Percentiles rank a stretch among this genome's conserved stretches.
phyloP scores from a whole-genome alignment of 306 rosid species.

The Sophora flavescens region DNA sequence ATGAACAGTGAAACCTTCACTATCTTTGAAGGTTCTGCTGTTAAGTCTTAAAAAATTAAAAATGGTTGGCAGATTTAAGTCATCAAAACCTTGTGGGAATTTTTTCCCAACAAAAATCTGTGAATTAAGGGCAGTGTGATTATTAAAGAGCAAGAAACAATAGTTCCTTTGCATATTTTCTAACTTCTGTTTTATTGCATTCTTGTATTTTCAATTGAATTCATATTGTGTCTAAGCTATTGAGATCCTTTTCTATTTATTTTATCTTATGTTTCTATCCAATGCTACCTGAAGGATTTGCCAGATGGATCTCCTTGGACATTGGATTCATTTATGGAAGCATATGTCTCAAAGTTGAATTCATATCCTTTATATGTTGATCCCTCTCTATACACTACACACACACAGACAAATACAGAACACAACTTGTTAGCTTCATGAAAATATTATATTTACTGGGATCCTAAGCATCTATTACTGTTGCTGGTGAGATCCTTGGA shows the following conservation, averaged over 20 bases:
- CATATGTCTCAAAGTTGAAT: slow-evolving; percentile 70
- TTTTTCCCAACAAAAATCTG: background rate
- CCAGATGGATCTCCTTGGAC: slow-evolving; percentile 78
- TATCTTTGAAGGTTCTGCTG: background rate
- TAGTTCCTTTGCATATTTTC: no score
- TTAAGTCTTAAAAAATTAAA: no score
- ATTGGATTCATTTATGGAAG: slow-evolving; percentile 64
- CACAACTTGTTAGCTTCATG: background rate
- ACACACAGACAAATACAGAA: background rate
- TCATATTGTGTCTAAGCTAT: background rate
- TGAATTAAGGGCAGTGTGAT: background rate
- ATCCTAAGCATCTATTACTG: slow-evolving; percentile 73
- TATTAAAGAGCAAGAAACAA: slow-evolving; percentile 2
- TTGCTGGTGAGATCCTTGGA: slow-evolving; percentile 63
- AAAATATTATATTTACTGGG: slow-evolving; percentile 25
- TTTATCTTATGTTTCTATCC: slow-evolving; percentile 13
- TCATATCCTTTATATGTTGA: slow-evolving; percentile 76
- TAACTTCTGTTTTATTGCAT: background rate
- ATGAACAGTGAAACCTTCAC: background rate
- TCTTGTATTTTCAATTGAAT: no score
- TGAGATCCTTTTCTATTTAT: background rate
- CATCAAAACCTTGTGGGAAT: no score
- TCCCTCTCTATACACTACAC: background rate
- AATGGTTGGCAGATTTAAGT: background rate
- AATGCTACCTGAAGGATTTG: slow-evolving; percentile 59